These are phyloP conservation scores for Kitagawia praeruptora DNA, from an alignment of 129 eudicot species.

Conservation along the genomic window DNA sequence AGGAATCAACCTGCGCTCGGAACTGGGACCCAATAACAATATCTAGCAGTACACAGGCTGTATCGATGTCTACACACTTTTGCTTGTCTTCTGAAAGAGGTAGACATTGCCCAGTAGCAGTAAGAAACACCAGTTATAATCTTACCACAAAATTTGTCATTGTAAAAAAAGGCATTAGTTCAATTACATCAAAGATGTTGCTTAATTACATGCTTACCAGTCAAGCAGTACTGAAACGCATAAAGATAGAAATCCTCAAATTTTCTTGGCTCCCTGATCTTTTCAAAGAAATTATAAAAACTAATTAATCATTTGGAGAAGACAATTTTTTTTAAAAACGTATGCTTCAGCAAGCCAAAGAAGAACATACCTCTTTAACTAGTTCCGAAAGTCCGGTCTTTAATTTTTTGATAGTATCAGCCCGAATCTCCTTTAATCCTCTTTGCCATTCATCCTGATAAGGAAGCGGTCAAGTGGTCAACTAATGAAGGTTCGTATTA, in stretches of 20 bases:
- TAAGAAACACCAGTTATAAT: background rate
- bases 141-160: background rate
- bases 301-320: background rate
- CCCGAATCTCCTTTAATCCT: constrained; percentile 55
- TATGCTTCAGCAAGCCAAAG: background rate
- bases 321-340: background rate
- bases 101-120: constrained; percentile 1
- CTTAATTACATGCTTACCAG: constrained; percentile 39
- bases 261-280: constrained; percentile 43
- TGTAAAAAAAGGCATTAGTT: background rate
- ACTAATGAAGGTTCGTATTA: background rate
- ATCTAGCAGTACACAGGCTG: constrained; percentile 44
- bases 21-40: constrained; percentile 51
- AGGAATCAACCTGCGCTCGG: constrained; percentile 54
- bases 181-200: background rate
- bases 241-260: constrained; percentile 57
- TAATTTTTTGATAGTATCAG: constrained; percentile 49
- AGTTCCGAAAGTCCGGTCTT: constrained; percentile 49
- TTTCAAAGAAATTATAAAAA: constrained; percentile 18
- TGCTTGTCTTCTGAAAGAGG: constrained; percentile 71
- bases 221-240: constrained; percentile 65
- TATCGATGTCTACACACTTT: constrained; percentile 71
- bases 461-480: constrained; percentile 8
- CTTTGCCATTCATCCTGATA: constrained; percentile 80
- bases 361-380: constrained; percentile 56